A percentile compares a stretch with the other conserved stretches of the same genome.
phyloP scores from a whole-genome alignment of 768 basidiomycete genomes.

The Mrakia hoshinonis region DNA sequence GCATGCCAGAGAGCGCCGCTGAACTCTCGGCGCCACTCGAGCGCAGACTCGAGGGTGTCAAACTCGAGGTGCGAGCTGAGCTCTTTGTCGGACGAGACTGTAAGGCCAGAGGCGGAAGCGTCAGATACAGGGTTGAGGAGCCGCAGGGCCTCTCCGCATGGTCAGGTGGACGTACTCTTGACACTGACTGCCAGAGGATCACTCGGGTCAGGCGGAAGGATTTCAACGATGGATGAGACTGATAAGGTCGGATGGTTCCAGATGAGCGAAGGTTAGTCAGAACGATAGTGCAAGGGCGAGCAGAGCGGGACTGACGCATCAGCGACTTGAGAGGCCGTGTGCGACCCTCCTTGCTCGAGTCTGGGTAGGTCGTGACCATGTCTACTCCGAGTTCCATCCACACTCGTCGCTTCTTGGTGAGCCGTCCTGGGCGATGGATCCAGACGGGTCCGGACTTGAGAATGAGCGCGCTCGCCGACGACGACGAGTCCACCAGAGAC shows the following conservation, averaged over 20 bases:
- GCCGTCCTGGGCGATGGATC: slow-evolving; percentile 37
- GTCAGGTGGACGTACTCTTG: slow-evolving; percentile 1
- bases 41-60: slow-evolving; percentile 53
- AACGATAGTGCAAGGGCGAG: slow-evolving; percentile 5
- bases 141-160: too few relatives aligned
- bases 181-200: slow-evolving; percentile 46
- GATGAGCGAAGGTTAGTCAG: too few relatives aligned
- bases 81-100: slow-evolving; percentile 38
- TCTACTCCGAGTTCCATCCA: slow-evolving; percentile 59
- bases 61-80: slow-evolving; percentile 42
- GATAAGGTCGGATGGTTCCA: not conserved
- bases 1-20: slow-evolving; percentile 38
- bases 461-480: not conserved
- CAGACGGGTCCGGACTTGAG: slow-evolving; percentile 21
- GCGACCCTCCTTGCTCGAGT: slow-evolving; percentile 50
- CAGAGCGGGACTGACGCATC: slow-evolving; percentile 44
- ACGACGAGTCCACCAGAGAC: slow-evolving; percentile 12
- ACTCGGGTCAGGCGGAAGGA: slow-evolving; percentile 47
- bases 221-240: slow-evolving; percentile 50
- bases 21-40: slow-evolving; percentile 50
- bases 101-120: not conserved
- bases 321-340: slow-evolving; percentile 52
- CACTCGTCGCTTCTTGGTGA: slow-evolving; percentile 45
- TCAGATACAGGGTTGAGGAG: too few relatives aligned
- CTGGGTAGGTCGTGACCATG: slow-evolving; percentile 53